Evolutionary conservation across 2,329 filamentous ascomycete genomes (phyloP).

Genomic region (Nigrograna mackinnonii): DNA sequence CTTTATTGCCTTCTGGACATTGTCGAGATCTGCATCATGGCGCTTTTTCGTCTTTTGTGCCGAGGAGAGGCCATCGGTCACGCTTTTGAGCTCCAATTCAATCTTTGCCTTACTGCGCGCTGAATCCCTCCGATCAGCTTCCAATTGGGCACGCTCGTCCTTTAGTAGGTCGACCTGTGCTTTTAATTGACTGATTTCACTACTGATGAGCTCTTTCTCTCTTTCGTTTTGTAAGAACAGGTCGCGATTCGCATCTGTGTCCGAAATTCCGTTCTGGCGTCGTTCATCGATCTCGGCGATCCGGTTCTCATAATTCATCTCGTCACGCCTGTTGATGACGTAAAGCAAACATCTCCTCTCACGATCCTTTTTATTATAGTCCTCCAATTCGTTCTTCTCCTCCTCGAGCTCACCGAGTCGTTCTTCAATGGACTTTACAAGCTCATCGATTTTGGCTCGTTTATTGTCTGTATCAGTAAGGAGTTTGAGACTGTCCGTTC

Average conservation of each 20-base stretch:
- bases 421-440: conserved; percentile 89
- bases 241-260: conserved; percentile 78
- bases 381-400: conserved; percentile 93
- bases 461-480: conserved; percentile 97
- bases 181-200: conserved; percentile 76
- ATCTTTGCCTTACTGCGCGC: conserved; percentile 81
- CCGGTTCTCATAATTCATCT: conserved; percentile 74
- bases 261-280: conserved; percentile 80
- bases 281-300: conserved; percentile 83
- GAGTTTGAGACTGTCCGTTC: conserved; percentile 91
- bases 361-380: conserved; percentile 92
- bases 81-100: conserved; percentile 80
- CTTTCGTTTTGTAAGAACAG: conserved; percentile 79
- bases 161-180: conserved; percentile 83
- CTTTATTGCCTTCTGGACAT: conserved; percentile 74
- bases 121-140: conserved; percentile 84
- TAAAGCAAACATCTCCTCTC: conserved; percentile 93
- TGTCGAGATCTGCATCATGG: conserved; percentile 72
- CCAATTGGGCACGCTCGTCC: conserved; percentile 83
- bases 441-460: conserved; percentile 89
- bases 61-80: conserved; percentile 80
- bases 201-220: conserved; percentile 75
- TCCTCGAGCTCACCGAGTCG: conserved; percentile 88
- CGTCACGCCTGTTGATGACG: conserved; percentile 88
- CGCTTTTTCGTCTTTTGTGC: conserved; percentile 73